Percentiles rank a stretch among this genome's conserved stretches.
These are phyloP conservation scores for Microcyclosporella mali DNA, from an alignment of 2,329 filamentous ascomycete species.

Conservation along the genomic window DNA sequence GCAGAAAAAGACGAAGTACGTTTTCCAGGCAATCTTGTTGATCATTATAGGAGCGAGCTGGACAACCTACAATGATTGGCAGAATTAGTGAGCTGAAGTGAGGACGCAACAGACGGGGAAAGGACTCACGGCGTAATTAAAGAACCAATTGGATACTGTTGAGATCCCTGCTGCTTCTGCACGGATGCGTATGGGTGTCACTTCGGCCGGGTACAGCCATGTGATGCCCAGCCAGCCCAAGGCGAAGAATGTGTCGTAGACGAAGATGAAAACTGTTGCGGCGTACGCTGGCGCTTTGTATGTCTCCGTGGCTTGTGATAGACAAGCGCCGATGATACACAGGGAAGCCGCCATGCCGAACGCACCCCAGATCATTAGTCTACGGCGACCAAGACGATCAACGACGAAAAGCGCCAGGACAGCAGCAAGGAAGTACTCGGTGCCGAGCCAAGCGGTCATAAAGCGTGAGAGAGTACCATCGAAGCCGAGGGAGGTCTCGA, in stretches of 20 bases:
- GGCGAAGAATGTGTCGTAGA: conserved; percentile 20
- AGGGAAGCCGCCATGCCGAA: conserved; percentile 24
- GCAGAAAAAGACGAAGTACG: conserved; percentile 45
- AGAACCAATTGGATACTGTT: conserved; percentile 42
- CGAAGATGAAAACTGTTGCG: conserved; percentile 28
- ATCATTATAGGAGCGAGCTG: conserved; percentile 41
- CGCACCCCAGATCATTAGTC: conserved; percentile 29
- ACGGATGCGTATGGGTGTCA: conserved; percentile 44
- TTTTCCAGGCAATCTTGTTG: conserved; percentile 43
- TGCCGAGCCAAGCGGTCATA: conserved; percentile 19
- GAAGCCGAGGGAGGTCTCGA: conserved; percentile 48
- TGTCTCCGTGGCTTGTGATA: conserved; percentile 4
- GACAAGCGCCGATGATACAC: conserved; percentile 16
- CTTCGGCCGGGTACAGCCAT: conserved; percentile 33
- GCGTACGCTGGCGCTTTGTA: conserved; percentile 17
- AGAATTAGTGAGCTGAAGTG: too few relatives aligned
- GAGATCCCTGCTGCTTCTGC: conserved; percentile 50
- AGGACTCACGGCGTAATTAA: conserved; percentile 11
- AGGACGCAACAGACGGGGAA: too few relatives aligned
- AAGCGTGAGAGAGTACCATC: conserved; percentile 24
- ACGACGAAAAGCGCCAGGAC: conserved; percentile 53
- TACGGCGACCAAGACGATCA: conserved; percentile 52
- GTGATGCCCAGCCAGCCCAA: conserved; percentile 28
- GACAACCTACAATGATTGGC: conserved; percentile 4
- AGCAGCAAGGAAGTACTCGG: conserved; percentile 23